Conservation (phyloP, 805 yeast genomes). For the Candida cerambycidarum region DNA sequence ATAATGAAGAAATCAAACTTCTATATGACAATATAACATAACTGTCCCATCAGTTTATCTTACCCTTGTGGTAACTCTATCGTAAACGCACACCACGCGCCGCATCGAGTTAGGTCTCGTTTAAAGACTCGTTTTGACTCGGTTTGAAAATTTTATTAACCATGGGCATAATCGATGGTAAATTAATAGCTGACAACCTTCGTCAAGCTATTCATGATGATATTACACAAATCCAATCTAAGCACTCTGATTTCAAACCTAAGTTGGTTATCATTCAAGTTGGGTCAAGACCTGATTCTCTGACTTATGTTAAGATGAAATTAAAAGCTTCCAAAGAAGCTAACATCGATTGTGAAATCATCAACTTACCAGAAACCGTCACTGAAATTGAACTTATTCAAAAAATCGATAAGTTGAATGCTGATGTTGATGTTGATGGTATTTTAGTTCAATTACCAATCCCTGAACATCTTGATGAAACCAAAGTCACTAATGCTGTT, state of each 20-base stretch:
- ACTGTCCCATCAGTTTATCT: no score
- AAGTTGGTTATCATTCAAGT: slow-evolving; percentile 71
- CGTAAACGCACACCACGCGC: no score
- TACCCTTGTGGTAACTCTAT: no score
- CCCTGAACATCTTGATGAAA: slow-evolving; percentile 55
- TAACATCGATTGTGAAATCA: slow-evolving; percentile 58
- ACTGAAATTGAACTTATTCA: slow-evolving; percentile 56
- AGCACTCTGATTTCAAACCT: slow-evolving; percentile 60
- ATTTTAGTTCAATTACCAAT: slow-evolving; percentile 75
- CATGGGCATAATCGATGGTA: slow-evolving; percentile 38
- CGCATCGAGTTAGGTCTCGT: not conserved
- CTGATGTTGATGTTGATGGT: slow-evolving; percentile 64
- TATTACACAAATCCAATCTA: slow-evolving; percentile 39
- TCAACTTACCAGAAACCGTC: slow-evolving; percentile 56
- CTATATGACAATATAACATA: not conserved
- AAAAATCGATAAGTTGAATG: slow-evolving; percentile 56
- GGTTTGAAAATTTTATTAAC: slow-evolving; percentile 5
- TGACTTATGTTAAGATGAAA: slow-evolving; percentile 81
- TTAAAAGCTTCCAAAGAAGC: slow-evolving; percentile 74
- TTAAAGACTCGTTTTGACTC: slow-evolving; percentile 11
- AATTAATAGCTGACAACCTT: slow-evolving; percentile 41
- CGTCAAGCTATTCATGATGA: slow-evolving; percentile 40
- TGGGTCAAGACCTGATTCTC: slow-evolving; percentile 74
- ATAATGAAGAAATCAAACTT: not conserved
- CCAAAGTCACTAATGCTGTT: slow-evolving; percentile 65